phyloP scores from a whole-genome alignment of 768 basidiomycete genomes.

The Glaciozyma martinii region DNA sequence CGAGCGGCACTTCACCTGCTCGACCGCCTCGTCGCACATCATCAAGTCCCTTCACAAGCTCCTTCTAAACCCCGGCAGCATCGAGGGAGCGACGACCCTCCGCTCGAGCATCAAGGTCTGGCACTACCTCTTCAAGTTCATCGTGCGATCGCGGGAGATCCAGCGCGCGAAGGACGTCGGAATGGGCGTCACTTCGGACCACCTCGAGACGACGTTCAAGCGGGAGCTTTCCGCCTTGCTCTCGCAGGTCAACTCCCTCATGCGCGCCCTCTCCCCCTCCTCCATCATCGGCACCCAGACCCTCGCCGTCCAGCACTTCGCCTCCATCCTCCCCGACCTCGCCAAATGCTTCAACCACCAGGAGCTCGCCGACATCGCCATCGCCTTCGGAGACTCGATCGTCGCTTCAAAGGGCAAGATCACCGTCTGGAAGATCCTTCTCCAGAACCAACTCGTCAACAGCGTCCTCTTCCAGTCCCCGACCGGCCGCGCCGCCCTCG shows the following conservation, averaged over 20 bases:
- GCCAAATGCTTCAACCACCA: slow-evolving; percentile 67
- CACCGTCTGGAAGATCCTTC: slow-evolving; percentile 83
- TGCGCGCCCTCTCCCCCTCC: slow-evolving; percentile 65
- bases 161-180: slow-evolving; percentile 55
- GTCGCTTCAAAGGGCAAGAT: slow-evolving; percentile 72
- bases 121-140: slow-evolving; percentile 93
- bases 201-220: slow-evolving; percentile 75
- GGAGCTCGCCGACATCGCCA: slow-evolving; percentile 77
- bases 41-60: slow-evolving; percentile 79
- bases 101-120: slow-evolving; percentile 90
- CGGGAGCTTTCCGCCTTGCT: slow-evolving; percentile 70
- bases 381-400: slow-evolving; percentile 77
- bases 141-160: slow-evolving; percentile 65
- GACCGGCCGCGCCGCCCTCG: slow-evolving; percentile 64
- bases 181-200: slow-evolving; percentile 74
- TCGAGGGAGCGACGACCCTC: slow-evolving; percentile 65
- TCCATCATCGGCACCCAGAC: slow-evolving; percentile 88
- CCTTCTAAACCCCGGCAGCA: slow-evolving; percentile 59
- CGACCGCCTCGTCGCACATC: slow-evolving; percentile 71
- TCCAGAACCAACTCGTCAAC: slow-evolving; percentile 85
- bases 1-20: slow-evolving; percentile 66
- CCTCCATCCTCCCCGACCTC: slow-evolving; percentile 79
- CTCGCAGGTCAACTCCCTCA: slow-evolving; percentile 73
- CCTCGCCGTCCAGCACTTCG: slow-evolving; percentile 53
- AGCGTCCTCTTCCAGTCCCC: slow-evolving; percentile 77